Conservation (phyloP, 352 stramenopile species). For the Pythium sukuiense region DNA sequence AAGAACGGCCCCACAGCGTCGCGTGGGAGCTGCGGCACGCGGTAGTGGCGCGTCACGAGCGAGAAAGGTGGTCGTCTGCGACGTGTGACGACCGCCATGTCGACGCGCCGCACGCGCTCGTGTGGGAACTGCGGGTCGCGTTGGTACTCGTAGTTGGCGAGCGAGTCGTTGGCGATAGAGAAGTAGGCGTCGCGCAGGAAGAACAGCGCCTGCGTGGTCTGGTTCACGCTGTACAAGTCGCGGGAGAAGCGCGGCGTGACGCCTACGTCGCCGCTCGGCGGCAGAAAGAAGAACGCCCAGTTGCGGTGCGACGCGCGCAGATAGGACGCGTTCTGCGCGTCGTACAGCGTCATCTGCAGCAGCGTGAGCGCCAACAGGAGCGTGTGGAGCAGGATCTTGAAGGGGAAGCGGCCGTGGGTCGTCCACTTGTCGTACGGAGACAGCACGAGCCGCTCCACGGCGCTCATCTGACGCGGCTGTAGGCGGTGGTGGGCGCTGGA, state of each 20-base stretch:
- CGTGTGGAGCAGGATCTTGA: constrained; percentile 81
- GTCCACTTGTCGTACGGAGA: constrained; percentile 86
- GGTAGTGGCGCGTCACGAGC: constrained; percentile 40
- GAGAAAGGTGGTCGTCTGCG: background rate
- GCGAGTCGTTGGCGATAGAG: constrained; percentile 54
- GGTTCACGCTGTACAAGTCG: constrained; percentile 74
- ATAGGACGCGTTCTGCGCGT: constrained; percentile 81
- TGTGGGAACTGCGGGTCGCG: constrained; percentile 11
- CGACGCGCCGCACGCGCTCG: constrained; percentile 19
- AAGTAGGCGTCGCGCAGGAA: constrained; percentile 81
- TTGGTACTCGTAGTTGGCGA: constrained; percentile 85
- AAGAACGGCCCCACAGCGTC: constrained; percentile 61
- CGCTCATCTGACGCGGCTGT: constrained; percentile 33
- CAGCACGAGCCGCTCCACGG: constrained; percentile 58
- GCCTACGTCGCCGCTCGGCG: constrained; percentile 49
- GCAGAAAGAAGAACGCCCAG: constrained; percentile 87
- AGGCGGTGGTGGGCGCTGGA: background rate
- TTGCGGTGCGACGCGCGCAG: constrained; percentile 83
- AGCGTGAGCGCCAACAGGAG: constrained; percentile 73
- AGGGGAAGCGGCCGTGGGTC: constrained; percentile 70
- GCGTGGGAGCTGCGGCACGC: constrained; percentile 34
- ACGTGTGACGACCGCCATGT: constrained; percentile 20
- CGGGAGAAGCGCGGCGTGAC: constrained; percentile 62
- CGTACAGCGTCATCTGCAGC: constrained; percentile 73
- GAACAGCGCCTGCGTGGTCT: constrained; percentile 57